A percentile compares a stretch with the other conserved stretches of the same genome.
Conservation (phyloP, 73 alveolate species). For the Paraurostyla sp. region DNA sequence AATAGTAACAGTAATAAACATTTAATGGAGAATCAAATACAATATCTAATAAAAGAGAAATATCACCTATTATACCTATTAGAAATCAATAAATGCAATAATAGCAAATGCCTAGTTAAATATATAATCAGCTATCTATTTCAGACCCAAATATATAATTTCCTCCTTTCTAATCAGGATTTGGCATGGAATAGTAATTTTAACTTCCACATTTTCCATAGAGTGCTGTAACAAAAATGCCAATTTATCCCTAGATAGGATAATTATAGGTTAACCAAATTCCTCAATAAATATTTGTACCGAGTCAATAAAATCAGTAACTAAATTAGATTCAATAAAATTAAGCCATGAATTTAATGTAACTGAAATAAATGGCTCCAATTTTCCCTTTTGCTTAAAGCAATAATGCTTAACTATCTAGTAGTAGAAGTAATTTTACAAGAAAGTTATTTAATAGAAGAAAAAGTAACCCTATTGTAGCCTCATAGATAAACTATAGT, state of each 20-base stretch:
- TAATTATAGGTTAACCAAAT: not conserved
- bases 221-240: not conserved
- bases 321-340: not conserved
- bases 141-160: not conserved
- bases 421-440: not conserved
- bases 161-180: not conserved
- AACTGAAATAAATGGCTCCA: conserved; percentile 1
- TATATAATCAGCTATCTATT: not conserved
- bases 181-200: not conserved
- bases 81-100: not conserved
- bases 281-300: too few relatives aligned
- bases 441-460: conserved; percentile 34
- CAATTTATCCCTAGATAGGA: not conserved
- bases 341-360: not conserved
- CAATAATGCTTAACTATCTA: not conserved
- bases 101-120: not conserved
- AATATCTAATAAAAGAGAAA: conserved; percentile 29
- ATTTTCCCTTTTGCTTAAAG: conserved; percentile 25
- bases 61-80: not conserved
- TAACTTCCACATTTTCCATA: conserved; percentile 1
- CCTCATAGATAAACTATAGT: not conserved
- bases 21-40: not conserved
- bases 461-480: conserved; percentile 39
- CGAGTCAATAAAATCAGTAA: not conserved
- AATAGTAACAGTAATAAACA: not conserved